phyloP scores from a whole-genome alignment of 2,329 filamentous ascomycete species.

The Coleophoma crateriformis region DNA sequence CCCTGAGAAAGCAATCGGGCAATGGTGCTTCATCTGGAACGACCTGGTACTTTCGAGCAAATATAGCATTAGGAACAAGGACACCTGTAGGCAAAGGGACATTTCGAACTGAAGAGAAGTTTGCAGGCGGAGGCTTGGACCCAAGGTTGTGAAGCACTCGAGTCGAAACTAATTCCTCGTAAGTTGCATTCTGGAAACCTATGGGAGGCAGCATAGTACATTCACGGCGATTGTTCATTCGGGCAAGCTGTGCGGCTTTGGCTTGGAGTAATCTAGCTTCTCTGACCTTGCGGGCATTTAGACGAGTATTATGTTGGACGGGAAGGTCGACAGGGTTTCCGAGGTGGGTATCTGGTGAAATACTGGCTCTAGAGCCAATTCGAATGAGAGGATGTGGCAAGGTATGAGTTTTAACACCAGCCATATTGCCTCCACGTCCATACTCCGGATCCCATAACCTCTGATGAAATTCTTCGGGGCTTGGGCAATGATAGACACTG shows the following conservation, averaged over 20 bases:
- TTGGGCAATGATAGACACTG: slow-evolving; percentile 5
- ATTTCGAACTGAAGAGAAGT: neutral
- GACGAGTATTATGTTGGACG: no score
- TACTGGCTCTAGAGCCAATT: neutral
- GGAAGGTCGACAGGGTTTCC: neutral
- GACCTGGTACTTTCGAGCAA: slow-evolving; percentile 36
- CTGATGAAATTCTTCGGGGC: slow-evolving; percentile 6
- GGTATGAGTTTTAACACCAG: neutral
- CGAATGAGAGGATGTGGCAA: neutral
- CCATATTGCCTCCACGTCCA: slow-evolving; percentile 6
- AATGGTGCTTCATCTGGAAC: slow-evolving; percentile 23
- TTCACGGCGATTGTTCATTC: neutral
- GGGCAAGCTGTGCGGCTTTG: neutral
- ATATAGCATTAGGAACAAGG: slow-evolving; percentile 37
- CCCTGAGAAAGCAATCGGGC: slow-evolving; percentile 14
- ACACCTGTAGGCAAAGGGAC: slow-evolving; percentile 29
- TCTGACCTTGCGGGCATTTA: no score
- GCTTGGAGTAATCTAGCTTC: neutral
- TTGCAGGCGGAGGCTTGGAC: slow-evolving; percentile 22
- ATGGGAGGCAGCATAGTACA: neutral
- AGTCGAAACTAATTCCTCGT: neutral
- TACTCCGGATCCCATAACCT: slow-evolving; percentile 7
- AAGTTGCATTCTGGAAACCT: neutral
- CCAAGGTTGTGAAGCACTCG: neutral
- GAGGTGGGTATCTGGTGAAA: neutral